These are phyloP conservation scores for Casuarina glauca DNA, from an alignment of 306 rosid species.

Conservation along the genomic window DNA sequence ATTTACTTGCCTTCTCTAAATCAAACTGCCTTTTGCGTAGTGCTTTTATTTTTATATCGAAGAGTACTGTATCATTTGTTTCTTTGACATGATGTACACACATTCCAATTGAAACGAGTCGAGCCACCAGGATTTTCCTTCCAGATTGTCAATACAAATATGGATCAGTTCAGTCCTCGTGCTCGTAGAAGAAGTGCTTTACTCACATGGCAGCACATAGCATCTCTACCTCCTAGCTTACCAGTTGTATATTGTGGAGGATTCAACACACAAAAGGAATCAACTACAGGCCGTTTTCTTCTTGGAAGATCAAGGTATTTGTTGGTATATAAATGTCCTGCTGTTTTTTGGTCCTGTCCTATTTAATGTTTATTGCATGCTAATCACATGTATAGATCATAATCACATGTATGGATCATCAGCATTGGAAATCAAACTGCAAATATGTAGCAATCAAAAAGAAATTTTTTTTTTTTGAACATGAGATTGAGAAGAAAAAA, in stretches of 20 bases:
- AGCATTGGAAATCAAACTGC: background rate
- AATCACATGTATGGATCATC: background rate
- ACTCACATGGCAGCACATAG: constrained; percentile 99
- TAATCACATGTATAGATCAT: constrained; percentile 5
- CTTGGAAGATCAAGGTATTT: constrained; percentile 92
- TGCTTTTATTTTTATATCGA: constrained; percentile 20
- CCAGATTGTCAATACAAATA: constrained; percentile 91
- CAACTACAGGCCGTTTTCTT: constrained; percentile 95
- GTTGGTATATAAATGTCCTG: background rate
- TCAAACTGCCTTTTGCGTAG: constrained; percentile 17
- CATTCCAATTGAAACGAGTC: constrained; percentile 95
- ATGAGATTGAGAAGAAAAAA: background rate
- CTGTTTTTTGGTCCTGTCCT: constrained; percentile 3
- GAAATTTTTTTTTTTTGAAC: background rate
- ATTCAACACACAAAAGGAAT: constrained; percentile 94
- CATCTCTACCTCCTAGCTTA: constrained; percentile 92
- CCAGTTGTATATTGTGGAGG: constrained; percentile 97
- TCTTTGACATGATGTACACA: constrained; percentile 96
- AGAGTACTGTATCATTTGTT: constrained; percentile 38
- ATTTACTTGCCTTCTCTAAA: constrained; percentile 11
- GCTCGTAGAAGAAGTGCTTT: constrained; percentile 95
- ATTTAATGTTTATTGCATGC: constrained; percentile 5
- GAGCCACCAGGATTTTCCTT: constrained; percentile 97
- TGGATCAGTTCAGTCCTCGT: constrained; percentile 86
- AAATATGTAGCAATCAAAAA: background rate